phyloP scores from a whole-genome alignment of 208 protist species.

The Naegleria lovaniensis region DNA sequence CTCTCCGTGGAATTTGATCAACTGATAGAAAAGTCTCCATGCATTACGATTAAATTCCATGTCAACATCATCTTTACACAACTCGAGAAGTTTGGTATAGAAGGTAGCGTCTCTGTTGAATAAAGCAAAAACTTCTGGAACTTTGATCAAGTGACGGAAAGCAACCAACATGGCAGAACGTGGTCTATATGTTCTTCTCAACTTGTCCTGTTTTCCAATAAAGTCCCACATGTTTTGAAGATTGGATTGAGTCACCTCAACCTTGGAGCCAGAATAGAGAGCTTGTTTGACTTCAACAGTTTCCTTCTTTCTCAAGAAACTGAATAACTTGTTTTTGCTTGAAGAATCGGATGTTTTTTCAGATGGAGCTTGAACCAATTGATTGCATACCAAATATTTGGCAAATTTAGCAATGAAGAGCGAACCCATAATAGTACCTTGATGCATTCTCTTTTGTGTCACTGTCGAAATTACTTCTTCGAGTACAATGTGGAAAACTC shows the following conservation, averaged over 20 bases:
- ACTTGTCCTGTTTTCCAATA: not conserved
- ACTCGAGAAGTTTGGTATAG: not conserved
- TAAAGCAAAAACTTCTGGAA: not conserved
- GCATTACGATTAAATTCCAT: conserved; percentile 24
- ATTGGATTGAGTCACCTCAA: not conserved
- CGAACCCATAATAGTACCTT: conserved; percentile 11
- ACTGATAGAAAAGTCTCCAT: conserved; percentile 25
- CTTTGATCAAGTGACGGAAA: conserved; percentile 1
- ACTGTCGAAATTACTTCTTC: not conserved
- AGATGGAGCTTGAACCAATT: not conserved
- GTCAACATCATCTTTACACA: not conserved
- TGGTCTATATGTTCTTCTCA: not conserved
- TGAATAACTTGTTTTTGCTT: not conserved
- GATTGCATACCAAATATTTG: not conserved
- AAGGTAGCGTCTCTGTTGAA: not conserved
- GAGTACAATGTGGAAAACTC: not conserved
- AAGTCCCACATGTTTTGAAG: conserved; percentile 2
- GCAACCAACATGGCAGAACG: not conserved
- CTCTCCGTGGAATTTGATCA: conserved; percentile 1
- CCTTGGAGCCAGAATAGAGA: not conserved
- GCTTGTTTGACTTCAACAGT: not conserved
- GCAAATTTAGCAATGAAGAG: not conserved
- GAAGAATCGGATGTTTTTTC: not conserved
- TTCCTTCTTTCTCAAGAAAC: not conserved
- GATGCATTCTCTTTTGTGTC: conserved; percentile 16